Evolutionary conservation across 441 rosid species (phyloP).

Genomic region (Gossypium davidsonii): DNA sequence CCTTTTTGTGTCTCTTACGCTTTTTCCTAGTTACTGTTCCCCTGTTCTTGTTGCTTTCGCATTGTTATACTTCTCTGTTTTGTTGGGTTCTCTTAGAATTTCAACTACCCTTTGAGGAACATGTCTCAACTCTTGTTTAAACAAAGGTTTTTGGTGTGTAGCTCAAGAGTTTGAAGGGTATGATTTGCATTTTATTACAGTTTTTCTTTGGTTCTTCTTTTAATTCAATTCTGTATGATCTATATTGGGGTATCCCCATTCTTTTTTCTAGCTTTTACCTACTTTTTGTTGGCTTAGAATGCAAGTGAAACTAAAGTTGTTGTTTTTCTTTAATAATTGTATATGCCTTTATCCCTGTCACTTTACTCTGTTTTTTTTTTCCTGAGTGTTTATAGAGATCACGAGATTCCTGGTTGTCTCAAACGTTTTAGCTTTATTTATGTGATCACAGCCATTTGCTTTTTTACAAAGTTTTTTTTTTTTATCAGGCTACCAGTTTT

Average conservation of each 20-base stretch:
- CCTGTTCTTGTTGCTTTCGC: constrained; percentile 10
- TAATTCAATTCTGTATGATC: constrained; percentile 52
- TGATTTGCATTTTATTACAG: constrained; percentile 31
- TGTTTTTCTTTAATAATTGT: constrained; percentile 19
- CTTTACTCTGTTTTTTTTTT: constrained; percentile 25
- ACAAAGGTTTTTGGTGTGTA: constrained; percentile 17
- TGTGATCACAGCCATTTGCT: constrained; percentile 22
- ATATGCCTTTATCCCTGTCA: constrained; percentile 21
- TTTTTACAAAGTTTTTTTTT: constrained; percentile 13
- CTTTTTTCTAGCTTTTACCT: constrained; percentile 21
- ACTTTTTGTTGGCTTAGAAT: constrained; percentile 39
- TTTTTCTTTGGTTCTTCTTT: constrained; percentile 36
- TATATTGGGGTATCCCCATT: constrained; percentile 37
- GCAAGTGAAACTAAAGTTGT: constrained; percentile 55
- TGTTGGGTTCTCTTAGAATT: constrained; percentile 22
- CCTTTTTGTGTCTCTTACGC: constrained; percentile 32
- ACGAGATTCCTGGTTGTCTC: constrained; percentile 28
- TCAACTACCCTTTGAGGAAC: constrained; percentile 19
- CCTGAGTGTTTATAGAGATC: constrained; percentile 18
- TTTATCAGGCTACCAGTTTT: not conserved
- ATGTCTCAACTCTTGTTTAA: constrained; percentile 21
- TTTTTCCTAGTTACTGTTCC: constrained; percentile 28
- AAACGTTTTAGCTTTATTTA: constrained; percentile 24
- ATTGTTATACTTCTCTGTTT: constrained; percentile 20
- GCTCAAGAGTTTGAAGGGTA: constrained; percentile 28